phyloP scores from a whole-genome alignment of 306 rosid species.

The Crotalaria pallida region DNA sequence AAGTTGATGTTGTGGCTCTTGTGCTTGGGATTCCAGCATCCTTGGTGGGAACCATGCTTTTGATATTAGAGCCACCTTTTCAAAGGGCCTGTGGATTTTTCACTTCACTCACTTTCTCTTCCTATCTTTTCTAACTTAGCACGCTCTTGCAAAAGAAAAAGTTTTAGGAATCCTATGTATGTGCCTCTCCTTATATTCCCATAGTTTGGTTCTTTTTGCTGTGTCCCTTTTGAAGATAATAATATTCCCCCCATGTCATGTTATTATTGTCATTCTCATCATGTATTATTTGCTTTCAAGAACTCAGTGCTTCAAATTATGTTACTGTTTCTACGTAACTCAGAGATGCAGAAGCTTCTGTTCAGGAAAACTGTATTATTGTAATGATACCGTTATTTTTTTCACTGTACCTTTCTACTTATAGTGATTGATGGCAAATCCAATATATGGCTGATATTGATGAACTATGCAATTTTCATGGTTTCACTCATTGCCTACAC shows the following conservation, averaged over 20 bases:
- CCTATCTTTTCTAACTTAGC: conserved; percentile 52
- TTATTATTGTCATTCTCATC: conserved; percentile 30
- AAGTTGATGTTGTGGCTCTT: conserved; percentile 54
- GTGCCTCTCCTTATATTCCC: conserved; percentile 69
- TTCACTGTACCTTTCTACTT: conserved; percentile 28
- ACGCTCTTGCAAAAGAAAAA: conserved; percentile 59
- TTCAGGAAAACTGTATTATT: conserved; percentile 25
- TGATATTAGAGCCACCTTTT: conserved; percentile 74
- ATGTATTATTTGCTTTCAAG: conserved; percentile 12
- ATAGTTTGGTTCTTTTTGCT: conserved; percentile 51
- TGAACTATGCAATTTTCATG: not conserved
- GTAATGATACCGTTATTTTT: conserved; percentile 20
- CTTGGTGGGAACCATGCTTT: conserved; percentile 60
- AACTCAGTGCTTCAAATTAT: conserved; percentile 27
- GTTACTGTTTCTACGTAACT: conserved; percentile 25
- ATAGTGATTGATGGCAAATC: conserved; percentile 21
- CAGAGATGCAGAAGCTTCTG: conserved; percentile 28
- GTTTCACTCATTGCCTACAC: conserved; percentile 13
- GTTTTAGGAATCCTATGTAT: conserved; percentile 96
- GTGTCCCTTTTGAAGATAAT: conserved; percentile 58
- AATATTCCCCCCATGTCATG: conserved; percentile 32
- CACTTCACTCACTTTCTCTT: conserved; percentile 57
- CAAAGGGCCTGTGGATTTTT: conserved; percentile 41
- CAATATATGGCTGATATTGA: not conserved
- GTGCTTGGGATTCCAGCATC: conserved; percentile 87